Evolutionary conservation across 768 basidiomycete genomes (phyloP), one percentile per base, ranked within the genome.

Genomic region (Cystobasidium onofrii): DNA sequence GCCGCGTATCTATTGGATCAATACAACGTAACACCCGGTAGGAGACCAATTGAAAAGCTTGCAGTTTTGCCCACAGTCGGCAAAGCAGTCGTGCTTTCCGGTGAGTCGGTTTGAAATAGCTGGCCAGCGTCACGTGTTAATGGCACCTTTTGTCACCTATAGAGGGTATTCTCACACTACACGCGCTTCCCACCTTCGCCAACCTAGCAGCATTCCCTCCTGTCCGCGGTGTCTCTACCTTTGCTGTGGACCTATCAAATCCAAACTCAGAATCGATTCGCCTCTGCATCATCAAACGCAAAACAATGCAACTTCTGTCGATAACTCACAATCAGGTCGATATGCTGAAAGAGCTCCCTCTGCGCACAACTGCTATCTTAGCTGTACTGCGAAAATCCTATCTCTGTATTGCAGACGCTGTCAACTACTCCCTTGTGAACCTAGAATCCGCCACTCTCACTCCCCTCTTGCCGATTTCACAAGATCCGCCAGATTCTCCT

Each of bases 151-250:
- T n/a, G n/a, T 4, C 63, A 39, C 61, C 17, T 1, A 10, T 77
- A 82, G 83, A 84, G 50, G 81, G 82, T 15, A 81, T 81, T 75
- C 81, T 98, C 1, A 86, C 89, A 79, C 88, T 96, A 79, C 90
- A 90, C 77, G 85, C 87, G 0, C 83, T 94, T 0, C 93, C 95
- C 0, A 86, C 87, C 2, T 85, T 97, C 23, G 90, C 93, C 73
- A 85, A 87, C 0, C 84, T 90, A 0, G 84, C 87, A 6, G 81
- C 82, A 18, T 87, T 90, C 75, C 89, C 89, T 72, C 89, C 93
- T 1, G 84, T 97, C 27, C 86, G 92, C 55, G 88, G 93, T 73
- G 89, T 91, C 2, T 82, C 89, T 23, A 84, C 89, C 0, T 87
- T 95, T 76, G 87, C 92, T 0, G 87, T 96, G 0, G 94, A 98